Evolutionary conservation across 176 grass and related monocot species (phyloP).

Genomic region (Oryza glumipatula): DNA sequence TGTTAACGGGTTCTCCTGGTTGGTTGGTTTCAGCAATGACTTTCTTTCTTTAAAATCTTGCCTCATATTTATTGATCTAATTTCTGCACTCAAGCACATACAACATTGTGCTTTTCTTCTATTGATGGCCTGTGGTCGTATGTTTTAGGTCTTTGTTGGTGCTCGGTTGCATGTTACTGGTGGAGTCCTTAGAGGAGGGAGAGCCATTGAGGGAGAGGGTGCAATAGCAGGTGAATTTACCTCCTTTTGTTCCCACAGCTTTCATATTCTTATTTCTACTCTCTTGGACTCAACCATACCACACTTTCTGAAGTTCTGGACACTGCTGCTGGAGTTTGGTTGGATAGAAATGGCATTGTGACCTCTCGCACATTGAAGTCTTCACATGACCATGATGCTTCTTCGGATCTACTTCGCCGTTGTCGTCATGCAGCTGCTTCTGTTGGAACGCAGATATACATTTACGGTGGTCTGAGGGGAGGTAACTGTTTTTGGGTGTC

Average conservation of each 20-base stretch:
- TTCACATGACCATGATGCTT: conserved; percentile 76
- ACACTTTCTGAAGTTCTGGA: conserved; percentile 77
- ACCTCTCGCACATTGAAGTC: conserved; percentile 77
- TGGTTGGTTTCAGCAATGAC: conserved; percentile 9
- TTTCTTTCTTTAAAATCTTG: conserved; percentile 19
- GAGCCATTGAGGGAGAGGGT: conserved; percentile 89
- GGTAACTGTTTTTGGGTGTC: conserved; percentile 54
- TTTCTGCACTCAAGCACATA: conserved; percentile 19
- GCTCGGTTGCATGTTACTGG: conserved; percentile 98
- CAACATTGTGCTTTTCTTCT: conserved; percentile 44
- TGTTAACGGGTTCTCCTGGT: conserved; percentile 9
- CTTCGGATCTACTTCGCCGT: conserved; percentile 86
- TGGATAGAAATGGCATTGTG: conserved; percentile 97
- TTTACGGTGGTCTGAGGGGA: conserved; percentile 92
- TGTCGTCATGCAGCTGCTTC: conserved; percentile 93
- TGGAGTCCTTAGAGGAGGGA: conserved; percentile 94
- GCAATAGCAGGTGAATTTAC: conserved; percentile 75
- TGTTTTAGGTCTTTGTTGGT: conserved; percentile 87
- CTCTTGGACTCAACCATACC: conserved; percentile 40
- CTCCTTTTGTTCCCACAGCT: not conserved
- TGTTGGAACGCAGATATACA: conserved; percentile 85
- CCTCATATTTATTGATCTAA: conserved; percentile 29
- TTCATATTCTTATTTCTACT: conserved; percentile 34
- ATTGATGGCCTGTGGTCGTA: conserved; percentile 28
- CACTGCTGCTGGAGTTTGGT: conserved; percentile 99